Conservation (phyloP, 441 rosid genomes). For the Aquilaria agallochum region DNA sequence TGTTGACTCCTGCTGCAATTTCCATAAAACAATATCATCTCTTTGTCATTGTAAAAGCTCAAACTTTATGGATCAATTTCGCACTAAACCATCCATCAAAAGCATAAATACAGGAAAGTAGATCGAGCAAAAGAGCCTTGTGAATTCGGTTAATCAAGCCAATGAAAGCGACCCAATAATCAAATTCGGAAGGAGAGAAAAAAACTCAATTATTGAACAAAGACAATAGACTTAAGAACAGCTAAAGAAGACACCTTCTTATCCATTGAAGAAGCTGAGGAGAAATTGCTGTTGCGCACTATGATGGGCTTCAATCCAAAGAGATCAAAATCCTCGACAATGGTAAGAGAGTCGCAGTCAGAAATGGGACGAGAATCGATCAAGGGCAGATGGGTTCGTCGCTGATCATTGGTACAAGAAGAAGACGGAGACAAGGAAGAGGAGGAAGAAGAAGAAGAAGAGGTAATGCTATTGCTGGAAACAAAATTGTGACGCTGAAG, state of each 20-base stretch:
- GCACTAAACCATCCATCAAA: too few species aligned
- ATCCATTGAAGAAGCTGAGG: slow-evolving; percentile 48
- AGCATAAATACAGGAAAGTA: too few species aligned
- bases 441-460: slow-evolving; percentile 26
- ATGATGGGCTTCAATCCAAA: slow-evolving; percentile 43
- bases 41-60: too few species aligned
- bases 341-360: neutral
- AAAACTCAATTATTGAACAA: neutral
- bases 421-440: slow-evolving; percentile 15
- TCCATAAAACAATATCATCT: too few species aligned
- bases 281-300: slow-evolving; percentile 59
- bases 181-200: neutral
- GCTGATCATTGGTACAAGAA: slow-evolving; percentile 10
- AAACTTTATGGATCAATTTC: too few species aligned
- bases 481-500: slow-evolving; percentile 58
- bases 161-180: slow-evolving; percentile 7
- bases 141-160: neutral
- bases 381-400: too few species aligned
- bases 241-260: slow-evolving; percentile 53
- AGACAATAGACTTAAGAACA: neutral
- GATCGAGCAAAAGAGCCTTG: too few species aligned
- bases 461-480: slow-evolving; percentile 8
- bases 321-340: slow-evolving; percentile 46
- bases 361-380: neutral
- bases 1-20: too few species aligned